Base-by-base conservation (phyloP, 2,329 filamentous ascomycete species). In the Hypoxylon sp. region DNA sequence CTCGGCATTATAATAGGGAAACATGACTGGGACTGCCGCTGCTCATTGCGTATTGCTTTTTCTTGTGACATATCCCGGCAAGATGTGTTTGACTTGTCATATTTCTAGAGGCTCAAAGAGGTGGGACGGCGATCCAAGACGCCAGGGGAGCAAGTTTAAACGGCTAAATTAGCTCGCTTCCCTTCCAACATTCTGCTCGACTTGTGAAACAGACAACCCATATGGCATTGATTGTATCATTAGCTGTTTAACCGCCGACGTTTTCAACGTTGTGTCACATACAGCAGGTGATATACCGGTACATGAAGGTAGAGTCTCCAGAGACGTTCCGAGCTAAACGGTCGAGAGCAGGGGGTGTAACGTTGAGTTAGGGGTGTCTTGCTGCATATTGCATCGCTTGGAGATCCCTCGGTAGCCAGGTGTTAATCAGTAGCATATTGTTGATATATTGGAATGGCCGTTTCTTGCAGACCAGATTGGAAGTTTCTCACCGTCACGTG, bases 151-250 rank as follows among this genome's bases (percentile, higher is more conserved):
- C 17, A 28, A 49, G 21, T 14, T 60, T 50, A 30, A 51, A 62
- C 68, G 68, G 66, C 57, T 68, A 68, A 69, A 67, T 69, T 67
- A 50, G n/a, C 52, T 49, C 21, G 30, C 23, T 25, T 51, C 34
- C 46, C 43, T 63, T 58, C 23, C 14, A 25, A 25, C 17, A 53
- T 61, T 50, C 21, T 19, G 46, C 14, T 68, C 45, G 50, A 43
- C 58, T 48, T 49, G 58, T 65, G 58, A 58, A 48, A 60, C 55
- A 38, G 57, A 55, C 41, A 49, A 60, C 36, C 52, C 60, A 45
- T 21, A 49, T 23, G 38, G 50, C 51, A 41, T 45, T 25, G 19
- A 57, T 60, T n/a, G 55, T 46, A 52, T 59, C 46, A 57, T 61
- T 53, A 46, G 50, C 28, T 64, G 57, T 61, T 67, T 64, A 64